A percentile compares a stretch with the other conserved stretches of the same genome.
phyloP scores from a whole-genome alignment of 2,329 filamentous ascomycete genomes.

The Rhynchosporium graminicola region DNA sequence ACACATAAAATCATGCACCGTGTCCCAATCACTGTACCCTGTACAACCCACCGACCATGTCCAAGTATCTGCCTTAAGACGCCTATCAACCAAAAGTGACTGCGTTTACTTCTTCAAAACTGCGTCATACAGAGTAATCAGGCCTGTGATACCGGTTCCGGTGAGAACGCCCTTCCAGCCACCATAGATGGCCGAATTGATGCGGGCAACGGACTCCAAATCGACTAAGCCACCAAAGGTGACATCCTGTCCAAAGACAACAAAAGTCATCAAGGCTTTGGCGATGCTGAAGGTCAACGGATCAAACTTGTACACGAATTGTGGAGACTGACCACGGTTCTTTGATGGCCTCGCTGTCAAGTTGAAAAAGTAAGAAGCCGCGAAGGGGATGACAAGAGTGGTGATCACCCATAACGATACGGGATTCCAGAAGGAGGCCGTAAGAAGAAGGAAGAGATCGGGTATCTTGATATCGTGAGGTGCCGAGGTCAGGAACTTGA shows the following conservation, averaged over 20 bases:
- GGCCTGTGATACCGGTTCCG: constrained; percentile 65
- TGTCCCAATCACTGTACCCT: constrained; percentile 17
- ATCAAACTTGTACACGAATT: constrained; percentile 67
- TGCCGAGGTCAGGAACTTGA: constrained; percentile 55
- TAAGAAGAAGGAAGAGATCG: constrained; percentile 78
- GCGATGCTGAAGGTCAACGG: constrained; percentile 87
- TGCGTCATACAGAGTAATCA: constrained; percentile 76
- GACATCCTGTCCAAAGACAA: constrained; percentile 72
- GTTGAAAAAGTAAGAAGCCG: constrained; percentile 89
- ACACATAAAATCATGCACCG: constrained; percentile 13
- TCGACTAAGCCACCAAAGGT: constrained; percentile 64
- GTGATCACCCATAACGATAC: constrained; percentile 76
- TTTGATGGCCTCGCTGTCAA: constrained; percentile 58
- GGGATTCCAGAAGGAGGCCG: constrained; percentile 80
- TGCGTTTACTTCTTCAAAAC: constrained; percentile 63
- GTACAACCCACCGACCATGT: constrained; percentile 15
- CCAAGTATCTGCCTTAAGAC: constrained; percentile 8
- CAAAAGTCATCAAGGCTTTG: constrained; percentile 79
- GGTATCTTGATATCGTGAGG: constrained; percentile 69
- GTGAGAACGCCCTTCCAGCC: constrained; percentile 71
- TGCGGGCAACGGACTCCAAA: constrained; percentile 58
- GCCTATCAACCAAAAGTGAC: background rate
- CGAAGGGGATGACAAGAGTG: constrained; percentile 66
- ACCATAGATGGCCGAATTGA: constrained; percentile 68
- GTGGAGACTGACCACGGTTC: constrained; percentile 43